phyloP scores from a whole-genome alignment of 2,329 filamentous ascomycete genomes.

The Trichophyton simii region DNA sequence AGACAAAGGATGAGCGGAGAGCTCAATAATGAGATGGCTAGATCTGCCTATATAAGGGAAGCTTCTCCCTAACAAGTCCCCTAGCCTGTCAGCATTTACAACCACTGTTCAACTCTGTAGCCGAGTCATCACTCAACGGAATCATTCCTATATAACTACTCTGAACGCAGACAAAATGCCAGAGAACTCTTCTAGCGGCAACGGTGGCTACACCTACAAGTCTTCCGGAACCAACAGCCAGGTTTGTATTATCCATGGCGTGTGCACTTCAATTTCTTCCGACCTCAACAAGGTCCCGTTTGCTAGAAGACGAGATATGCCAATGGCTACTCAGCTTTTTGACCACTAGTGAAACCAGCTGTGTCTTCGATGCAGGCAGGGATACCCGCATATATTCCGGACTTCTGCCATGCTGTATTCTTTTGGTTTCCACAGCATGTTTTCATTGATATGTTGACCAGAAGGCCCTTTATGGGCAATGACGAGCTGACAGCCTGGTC shows the following conservation, averaged over 20 bases:
- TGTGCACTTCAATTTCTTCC: background rate
- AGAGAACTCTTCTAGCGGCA: background rate
- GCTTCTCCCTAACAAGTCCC: background rate
- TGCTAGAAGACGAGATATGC: background rate
- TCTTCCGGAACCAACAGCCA: slow-evolving; percentile 49
- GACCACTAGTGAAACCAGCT: background rate
- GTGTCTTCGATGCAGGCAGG: background rate
- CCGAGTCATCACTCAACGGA: background rate
- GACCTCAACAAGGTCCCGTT: background rate
- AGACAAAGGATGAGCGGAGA: too few species aligned
- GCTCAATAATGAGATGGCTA: too few species aligned
- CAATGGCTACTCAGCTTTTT: background rate
- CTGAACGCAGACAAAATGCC: background rate
- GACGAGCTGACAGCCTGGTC: background rate
- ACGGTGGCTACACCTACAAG: slow-evolving; percentile 27
- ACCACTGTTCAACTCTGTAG: too few species aligned
- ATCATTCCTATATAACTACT: background rate
- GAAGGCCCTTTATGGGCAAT: background rate
- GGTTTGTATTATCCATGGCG: slow-evolving; percentile 28
- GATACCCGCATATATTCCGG: background rate
- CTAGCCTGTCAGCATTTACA: background rate
- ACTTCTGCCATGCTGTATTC: background rate
- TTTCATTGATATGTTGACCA: background rate
- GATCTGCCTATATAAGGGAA: too few species aligned
- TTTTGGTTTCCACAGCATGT: background rate